Evolutionary conservation across 1,139 yeast species (phyloP), one percentile per base, ranked within the genome.

Genomic region (Keqinozyma sinolaborantium): DNA sequence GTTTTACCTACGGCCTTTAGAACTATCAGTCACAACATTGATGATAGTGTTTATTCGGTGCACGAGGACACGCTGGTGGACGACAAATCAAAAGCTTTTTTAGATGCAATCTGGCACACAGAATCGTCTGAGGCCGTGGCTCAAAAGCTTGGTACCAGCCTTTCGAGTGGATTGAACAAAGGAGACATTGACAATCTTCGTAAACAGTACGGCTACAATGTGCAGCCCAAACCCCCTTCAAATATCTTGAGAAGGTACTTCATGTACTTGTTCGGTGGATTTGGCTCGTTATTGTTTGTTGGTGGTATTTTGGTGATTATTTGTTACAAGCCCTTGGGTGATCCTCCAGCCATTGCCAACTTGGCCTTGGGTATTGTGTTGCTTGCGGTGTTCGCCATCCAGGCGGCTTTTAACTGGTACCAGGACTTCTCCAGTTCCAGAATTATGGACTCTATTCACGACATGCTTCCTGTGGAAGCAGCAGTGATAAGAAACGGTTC

Each of bases 271-370:
- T 73, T 73, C 51, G 76, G 77, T 33, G 78, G 79, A 2, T 73
- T 73, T 45, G 77, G 79, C 24, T 44, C 58, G 1, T 50, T 73
- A 30, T 53, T 73, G 28, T 48, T 70, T 38, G 48, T 55, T 26
- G 74, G 71, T 39, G 76, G 73, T 31, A 48, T 72, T n/a, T 53
- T 73, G 25, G 68, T 70, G 40, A 56, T 67, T 31, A 48, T 73
- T 25, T 53, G 68, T 23, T 73, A 77, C 74, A 70, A 68, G 38
- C 78, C 78, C 2, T 52, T 73, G 30, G 77, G 78, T 11, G 50
- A 66, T 23, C 78, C 78, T 14, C 78, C 79, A 3, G 63, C 66
- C 1, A 44, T 59, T 14, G 61, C 77, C 4, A 73, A 73, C 44
- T 53, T 71, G 36, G 65, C 66, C 11, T 58, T 72, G 27, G 77